Base-by-base conservation (phyloP, 2,329 filamentous ascomycete species). In the Ophiosphaerella herpotricha region DNA sequence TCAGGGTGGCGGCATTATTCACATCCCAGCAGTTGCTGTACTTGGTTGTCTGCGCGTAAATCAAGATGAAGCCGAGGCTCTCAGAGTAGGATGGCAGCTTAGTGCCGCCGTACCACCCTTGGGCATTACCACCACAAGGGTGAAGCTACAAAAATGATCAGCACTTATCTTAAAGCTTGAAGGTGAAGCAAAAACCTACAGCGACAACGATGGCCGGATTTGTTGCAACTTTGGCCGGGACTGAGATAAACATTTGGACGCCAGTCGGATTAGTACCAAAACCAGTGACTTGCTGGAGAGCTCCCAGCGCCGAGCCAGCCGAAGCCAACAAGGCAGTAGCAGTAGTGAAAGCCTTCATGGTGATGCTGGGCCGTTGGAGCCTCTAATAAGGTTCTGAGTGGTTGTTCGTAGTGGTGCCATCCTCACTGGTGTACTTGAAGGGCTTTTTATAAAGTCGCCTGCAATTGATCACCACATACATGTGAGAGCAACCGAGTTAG, bases 1-100 rank as follows among this genome's bases (percentile, higher is more conserved):
- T 81, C 2, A 86, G 76, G 0, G 81, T 74, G 7, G 73, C 77
- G 6, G 73, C 72, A 1, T 77, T 82, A 18, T 80, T 80, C 13
- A 85, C 81, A 48, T 86, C 83, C 82, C 83, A 85, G 74, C 83
- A 86, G 50, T 63, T 67, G 33, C 64, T 79, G 44, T 72, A 69
- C 50, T 80, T 78, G 0, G 78, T 78, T 3, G 78, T 79, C 43
- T 77, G 70, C 0, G 82, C 81, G 66, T 81, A 86, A 60, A 86
- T 81, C 48, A 82, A 77, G 46, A 87, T 83, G 68, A 82, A 85
- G 34, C 82, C 83, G 46, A 83, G 75, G 39, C 74, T 62, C 51
- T 80, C 78, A 5, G 83, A 80, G 9, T 82, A 71, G 1, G 73
- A 67, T 34, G 49, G 53, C 29, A 61, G 57, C 23, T 53, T 56